Conservation (phyloP, 805 yeast genomes). For the Lachancea nothofagi region DNA sequence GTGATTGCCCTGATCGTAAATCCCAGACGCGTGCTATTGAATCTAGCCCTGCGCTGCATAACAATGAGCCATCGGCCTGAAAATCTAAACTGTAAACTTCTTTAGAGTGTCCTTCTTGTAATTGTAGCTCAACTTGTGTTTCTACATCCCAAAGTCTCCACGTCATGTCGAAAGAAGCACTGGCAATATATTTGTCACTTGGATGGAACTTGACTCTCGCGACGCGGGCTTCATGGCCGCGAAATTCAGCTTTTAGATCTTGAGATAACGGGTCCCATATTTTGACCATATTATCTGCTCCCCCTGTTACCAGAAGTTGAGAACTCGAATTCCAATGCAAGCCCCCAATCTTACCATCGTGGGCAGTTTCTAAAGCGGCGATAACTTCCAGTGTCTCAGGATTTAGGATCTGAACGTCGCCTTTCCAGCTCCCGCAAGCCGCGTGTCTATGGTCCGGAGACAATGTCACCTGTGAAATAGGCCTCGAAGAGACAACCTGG, state of each 20-base stretch:
- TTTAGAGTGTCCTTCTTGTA: conserved; percentile 84
- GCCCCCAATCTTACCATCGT: conserved; percentile 64
- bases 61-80: conserved; percentile 72
- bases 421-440: conserved; percentile 83
- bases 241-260: conserved; percentile 20
- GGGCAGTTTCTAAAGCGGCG: conserved; percentile 16
- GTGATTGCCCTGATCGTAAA: conserved; percentile 64
- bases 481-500: conserved; percentile 63
- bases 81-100: conserved; percentile 58
- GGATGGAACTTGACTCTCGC: conserved; percentile 65
- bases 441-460: conserved; percentile 37
- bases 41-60: conserved; percentile 77
- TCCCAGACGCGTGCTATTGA: conserved; percentile 78
- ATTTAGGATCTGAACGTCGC: conserved; percentile 51
- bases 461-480: conserved; percentile 54
- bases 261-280: conserved; percentile 31
- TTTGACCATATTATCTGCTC: conserved; percentile 40
- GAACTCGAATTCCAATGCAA: conserved; percentile 54
- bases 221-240: conserved; percentile 53
- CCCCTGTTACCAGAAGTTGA: conserved; percentile 38
- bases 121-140: conserved; percentile 43
- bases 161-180: conserved; percentile 78
- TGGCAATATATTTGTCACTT: conserved; percentile 45
- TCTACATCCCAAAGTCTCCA: conserved; percentile 84
- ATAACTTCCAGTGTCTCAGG: conserved; percentile 33